A percentile compares a stretch with the other conserved stretches of the same genome.
Evolutionary conservation across 352 stramenopile genomes (phyloP).

Genomic region (Globisporangium nunn): DNA sequence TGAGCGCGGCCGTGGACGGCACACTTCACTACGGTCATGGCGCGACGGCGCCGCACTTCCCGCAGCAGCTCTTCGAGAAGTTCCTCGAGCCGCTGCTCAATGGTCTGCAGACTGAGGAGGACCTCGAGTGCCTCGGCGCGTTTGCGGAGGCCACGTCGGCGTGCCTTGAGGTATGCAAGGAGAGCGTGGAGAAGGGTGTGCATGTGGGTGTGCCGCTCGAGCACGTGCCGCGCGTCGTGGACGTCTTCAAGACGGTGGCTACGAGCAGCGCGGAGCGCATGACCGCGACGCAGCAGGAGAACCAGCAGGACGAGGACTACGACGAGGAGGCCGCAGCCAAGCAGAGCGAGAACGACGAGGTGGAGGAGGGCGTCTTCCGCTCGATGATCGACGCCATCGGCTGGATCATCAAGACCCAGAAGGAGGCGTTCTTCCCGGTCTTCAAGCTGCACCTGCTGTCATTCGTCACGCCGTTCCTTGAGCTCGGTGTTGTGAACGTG

Average conservation of each 20-base stretch:
- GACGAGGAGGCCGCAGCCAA: slow-evolving; percentile 67
- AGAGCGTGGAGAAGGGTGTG: slow-evolving; percentile 68
- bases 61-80: slow-evolving; percentile 78
- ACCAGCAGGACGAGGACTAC: slow-evolving; percentile 75
- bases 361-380: slow-evolving; percentile 73
- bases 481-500: slow-evolving; percentile 45
- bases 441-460: slow-evolving; percentile 63
- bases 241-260: slow-evolving; percentile 65
- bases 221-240: slow-evolving; percentile 60
- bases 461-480: slow-evolving; percentile 64
- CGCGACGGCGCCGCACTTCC: slow-evolving; percentile 47
- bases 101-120: slow-evolving; percentile 64
- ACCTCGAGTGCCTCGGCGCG: slow-evolving; percentile 70
- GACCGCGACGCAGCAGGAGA: slow-evolving; percentile 47
- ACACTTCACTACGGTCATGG: slow-evolving; percentile 58
- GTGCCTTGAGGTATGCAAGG: slow-evolving; percentile 74
- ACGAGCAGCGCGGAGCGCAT: slow-evolving; percentile 56
- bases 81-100: slow-evolving; percentile 71
- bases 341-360: slow-evolving; percentile 61
- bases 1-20: slow-evolving; percentile 66
- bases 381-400: slow-evolving; percentile 81
- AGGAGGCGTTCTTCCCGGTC: slow-evolving; percentile 67
- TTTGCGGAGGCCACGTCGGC: slow-evolving; percentile 72
- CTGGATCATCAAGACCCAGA: slow-evolving; percentile 81
- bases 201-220: slow-evolving; percentile 58